These are phyloP conservation scores for Starmera dryadoides DNA, from an alignment of 805 yeast species.

Conservation along the genomic window DNA sequence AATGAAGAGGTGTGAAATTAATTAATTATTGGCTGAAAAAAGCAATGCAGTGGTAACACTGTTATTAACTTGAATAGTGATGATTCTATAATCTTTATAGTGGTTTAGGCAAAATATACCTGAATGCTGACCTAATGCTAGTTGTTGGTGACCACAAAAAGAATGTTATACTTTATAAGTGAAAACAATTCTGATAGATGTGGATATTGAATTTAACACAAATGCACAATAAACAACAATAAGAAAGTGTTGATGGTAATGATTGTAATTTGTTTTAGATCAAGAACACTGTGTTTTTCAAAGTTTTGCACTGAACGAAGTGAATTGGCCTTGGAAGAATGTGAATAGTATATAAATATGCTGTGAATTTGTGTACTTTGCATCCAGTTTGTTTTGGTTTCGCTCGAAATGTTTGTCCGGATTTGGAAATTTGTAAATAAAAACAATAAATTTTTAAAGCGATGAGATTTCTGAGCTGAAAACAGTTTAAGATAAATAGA, in stretches of 20 bases:
- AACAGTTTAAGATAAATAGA: conserved; percentile 1
- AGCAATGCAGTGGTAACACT: background rate
- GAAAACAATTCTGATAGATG: too few species aligned
- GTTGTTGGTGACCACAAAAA: background rate
- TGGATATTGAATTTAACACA: too few species aligned
- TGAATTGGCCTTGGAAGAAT: too few species aligned
- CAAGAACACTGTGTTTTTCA: background rate
- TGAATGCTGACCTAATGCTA: background rate
- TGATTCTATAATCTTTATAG: background rate
- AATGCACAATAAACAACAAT: too few species aligned
- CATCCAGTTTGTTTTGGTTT: background rate
- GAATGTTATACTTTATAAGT: background rate
- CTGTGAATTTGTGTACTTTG: background rate
- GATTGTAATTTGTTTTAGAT: background rate
- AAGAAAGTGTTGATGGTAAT: too few species aligned
- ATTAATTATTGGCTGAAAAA: too few species aligned
- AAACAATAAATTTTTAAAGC: conserved; percentile 5
- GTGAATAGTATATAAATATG: background rate
- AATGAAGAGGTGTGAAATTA: background rate
- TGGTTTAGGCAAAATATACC: background rate
- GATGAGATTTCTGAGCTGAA: background rate
- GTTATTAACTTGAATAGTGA: too few species aligned
- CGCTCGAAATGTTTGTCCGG: background rate
- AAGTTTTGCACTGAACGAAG: too few species aligned
- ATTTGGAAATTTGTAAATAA: conserved; percentile 20